phyloP scores from a whole-genome alignment of 805 yeast species.

The Komagataella phaffii region DNA sequence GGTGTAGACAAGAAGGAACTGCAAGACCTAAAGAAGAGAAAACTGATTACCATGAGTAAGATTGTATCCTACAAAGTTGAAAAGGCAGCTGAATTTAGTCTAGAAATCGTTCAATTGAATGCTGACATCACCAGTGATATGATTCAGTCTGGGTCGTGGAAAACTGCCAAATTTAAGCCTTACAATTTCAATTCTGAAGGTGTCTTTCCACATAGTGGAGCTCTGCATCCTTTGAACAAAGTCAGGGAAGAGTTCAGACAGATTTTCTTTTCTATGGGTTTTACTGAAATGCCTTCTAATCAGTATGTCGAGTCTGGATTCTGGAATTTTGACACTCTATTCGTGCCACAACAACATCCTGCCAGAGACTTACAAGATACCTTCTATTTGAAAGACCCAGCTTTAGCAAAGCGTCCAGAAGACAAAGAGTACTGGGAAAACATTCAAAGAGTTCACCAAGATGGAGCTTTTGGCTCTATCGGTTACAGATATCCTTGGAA shows the following conservation, averaged over 20 bases:
- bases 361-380: slow-evolving; percentile 99
- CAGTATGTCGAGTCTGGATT: slow-evolving; percentile 97
- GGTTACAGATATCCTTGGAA: slow-evolving; percentile 99
- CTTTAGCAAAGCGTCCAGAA: slow-evolving; percentile 64
- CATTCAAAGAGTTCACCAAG: slow-evolving; percentile 74
- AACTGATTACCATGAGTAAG: slow-evolving; percentile 61
- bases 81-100: slow-evolving; percentile 78
- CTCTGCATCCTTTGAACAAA: slow-evolving; percentile 91
- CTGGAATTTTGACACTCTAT: slow-evolving; percentile 97
- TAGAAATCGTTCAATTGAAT: slow-evolving; percentile 67
- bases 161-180: slow-evolving; percentile 75
- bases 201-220: slow-evolving; percentile 73
- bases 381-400: slow-evolving; percentile 92
- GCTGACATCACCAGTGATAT: slow-evolving; percentile 93
- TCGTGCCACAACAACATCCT: slow-evolving; percentile 98
- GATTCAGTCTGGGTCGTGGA: slow-evolving; percentile 77
- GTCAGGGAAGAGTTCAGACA: slow-evolving; percentile 97
- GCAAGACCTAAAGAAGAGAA: slow-evolving; percentile 86
- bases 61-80: slow-evolving; percentile 58
- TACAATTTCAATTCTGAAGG: slow-evolving; percentile 97
- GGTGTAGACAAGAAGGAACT: slow-evolving; percentile 53
- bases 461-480: slow-evolving; percentile 84
- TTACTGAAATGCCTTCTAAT: slow-evolving; percentile 97
- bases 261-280: slow-evolving; percentile 95
- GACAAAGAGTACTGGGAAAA: slow-evolving; percentile 71